Conservation (phyloP, 495 filamentous ascomycete genomes). For the Aspergillus egyptiacus region DNA sequence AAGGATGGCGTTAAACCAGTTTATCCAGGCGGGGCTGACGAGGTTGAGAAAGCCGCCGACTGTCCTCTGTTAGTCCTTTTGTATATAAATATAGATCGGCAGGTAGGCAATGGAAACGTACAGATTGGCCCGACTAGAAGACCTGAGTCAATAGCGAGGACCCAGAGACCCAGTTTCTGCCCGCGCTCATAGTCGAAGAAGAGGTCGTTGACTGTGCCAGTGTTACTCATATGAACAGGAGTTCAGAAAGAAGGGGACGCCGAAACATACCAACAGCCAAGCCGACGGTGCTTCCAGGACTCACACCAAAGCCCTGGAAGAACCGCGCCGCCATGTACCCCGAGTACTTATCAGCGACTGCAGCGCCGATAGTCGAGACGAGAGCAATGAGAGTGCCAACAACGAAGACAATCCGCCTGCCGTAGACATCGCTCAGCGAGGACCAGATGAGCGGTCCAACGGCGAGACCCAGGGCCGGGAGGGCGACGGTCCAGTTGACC, state of each 20-base stretch:
- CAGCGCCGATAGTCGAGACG: slow-evolving; percentile 47
- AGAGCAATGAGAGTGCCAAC: slow-evolving; percentile 50
- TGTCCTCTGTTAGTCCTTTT: slow-evolving; percentile 16
- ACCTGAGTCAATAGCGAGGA: slow-evolving; percentile 52
- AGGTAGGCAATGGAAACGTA: slow-evolving; percentile 9
- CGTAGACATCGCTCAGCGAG: slow-evolving; percentile 53
- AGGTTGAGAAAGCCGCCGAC: slow-evolving; percentile 54
- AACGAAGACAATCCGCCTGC: slow-evolving; percentile 49
- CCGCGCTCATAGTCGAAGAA: slow-evolving; percentile 59
- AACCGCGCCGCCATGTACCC: slow-evolving; percentile 57
- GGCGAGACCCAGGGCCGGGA: slow-evolving; percentile 54
- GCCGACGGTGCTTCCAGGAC: slow-evolving; percentile 53
- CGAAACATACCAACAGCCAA: slow-evolving; percentile 48
- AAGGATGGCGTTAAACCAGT: slow-evolving; percentile 54
- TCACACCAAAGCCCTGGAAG: slow-evolving; percentile 57
- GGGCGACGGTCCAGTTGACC: slow-evolving; percentile 59
- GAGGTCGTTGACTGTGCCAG: slow-evolving; percentile 33
- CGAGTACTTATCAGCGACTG: slow-evolving; percentile 37
- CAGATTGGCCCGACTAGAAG: slow-evolving; percentile 49
- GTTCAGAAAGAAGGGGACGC: too few relatives aligned
- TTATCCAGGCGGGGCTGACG: slow-evolving; percentile 48
- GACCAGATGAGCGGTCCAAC: slow-evolving; percentile 56
- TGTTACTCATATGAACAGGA: too few relatives aligned
- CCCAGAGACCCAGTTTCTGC: slow-evolving; percentile 58
- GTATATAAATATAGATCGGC: neutral